phyloP scores from a whole-genome alignment of 345 rosid species.

The Odontarrhena argentea region DNA sequence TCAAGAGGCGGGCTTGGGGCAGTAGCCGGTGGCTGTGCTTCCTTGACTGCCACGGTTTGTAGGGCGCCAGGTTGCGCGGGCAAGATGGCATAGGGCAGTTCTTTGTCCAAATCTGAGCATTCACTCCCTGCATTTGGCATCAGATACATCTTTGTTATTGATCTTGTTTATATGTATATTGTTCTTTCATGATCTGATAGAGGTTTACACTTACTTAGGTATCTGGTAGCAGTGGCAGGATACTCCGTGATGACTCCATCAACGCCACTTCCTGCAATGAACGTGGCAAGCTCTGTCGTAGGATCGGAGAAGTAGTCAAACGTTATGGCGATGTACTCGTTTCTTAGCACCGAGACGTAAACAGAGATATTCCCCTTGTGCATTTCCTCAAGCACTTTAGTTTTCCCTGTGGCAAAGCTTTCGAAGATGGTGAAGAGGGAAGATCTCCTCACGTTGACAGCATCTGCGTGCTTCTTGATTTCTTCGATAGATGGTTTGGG shows the following conservation, averaged over 20 bases:
- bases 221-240: conserved; percentile 79
- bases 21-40: conserved; percentile 40
- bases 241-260: conserved; percentile 77
- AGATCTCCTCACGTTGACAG: conserved; percentile 50
- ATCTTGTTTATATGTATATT: conserved; percentile 2
- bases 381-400: conserved; percentile 57
- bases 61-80: conserved; percentile 59
- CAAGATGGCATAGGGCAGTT: conserved; percentile 42
- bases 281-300: conserved; percentile 64
- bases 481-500: conserved; percentile 55
- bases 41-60: conserved; percentile 24
- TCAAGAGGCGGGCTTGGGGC: conserved; percentile 57
- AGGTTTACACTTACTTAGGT: conserved; percentile 55
- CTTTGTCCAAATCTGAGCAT: conserved; percentile 51
- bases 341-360: conserved; percentile 58
- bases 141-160: conserved; percentile 27
- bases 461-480: conserved; percentile 73
- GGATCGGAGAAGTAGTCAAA: conserved; percentile 83
- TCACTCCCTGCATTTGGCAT: conserved; percentile 56
- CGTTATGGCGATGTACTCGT: conserved; percentile 62
- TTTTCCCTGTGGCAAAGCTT: conserved; percentile 48
- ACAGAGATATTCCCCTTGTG: conserved; percentile 68
- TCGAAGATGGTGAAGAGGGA: conserved; percentile 43
- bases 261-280: conserved; percentile 47
- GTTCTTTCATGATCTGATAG: conserved; percentile 13